Evolutionary conservation across 305 asterid genomes (phyloP).

Genomic region (Withania somnifera): DNA sequence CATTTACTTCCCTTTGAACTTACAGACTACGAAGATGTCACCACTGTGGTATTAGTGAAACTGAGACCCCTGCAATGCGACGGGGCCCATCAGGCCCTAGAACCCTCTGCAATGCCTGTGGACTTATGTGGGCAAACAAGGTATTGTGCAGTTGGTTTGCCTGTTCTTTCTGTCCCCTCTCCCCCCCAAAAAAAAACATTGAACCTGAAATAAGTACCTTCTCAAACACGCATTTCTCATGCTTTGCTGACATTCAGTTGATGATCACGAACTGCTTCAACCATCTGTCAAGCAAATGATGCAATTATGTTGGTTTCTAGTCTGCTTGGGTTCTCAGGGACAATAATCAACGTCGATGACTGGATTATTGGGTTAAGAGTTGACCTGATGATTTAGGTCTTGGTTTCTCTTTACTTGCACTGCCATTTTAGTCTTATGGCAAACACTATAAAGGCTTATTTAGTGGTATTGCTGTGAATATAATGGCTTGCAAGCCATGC

Average conservation of each 20-base stretch:
- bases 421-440: neutral
- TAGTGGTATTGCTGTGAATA: neutral
- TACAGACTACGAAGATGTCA: slow-evolving; percentile 20
- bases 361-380: neutral
- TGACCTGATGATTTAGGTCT: neutral
- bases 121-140: slow-evolving; percentile 63
- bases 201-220: neutral
- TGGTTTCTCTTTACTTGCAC: neutral
- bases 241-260: neutral
- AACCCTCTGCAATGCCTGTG: slow-evolving; percentile 56
- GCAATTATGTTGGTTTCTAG: neutral
- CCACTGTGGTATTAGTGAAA: slow-evolving; percentile 43
- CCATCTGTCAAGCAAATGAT: neutral
- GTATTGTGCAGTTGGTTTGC: slow-evolving; percentile 11
- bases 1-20: neutral
- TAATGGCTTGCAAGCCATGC: neutral
- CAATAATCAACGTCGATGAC: neutral
- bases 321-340: neutral
- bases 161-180: neutral
- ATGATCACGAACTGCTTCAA: neutral
- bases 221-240: neutral
- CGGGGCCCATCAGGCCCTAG: slow-evolving; percentile 52
- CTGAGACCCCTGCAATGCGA: slow-evolving; percentile 49
- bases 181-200: neutral
- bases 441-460: neutral